These are phyloP conservation scores for Hyphopichia khmerensis DNA, from an alignment of 1,139 yeast species.

Conservation along the genomic window DNA sequence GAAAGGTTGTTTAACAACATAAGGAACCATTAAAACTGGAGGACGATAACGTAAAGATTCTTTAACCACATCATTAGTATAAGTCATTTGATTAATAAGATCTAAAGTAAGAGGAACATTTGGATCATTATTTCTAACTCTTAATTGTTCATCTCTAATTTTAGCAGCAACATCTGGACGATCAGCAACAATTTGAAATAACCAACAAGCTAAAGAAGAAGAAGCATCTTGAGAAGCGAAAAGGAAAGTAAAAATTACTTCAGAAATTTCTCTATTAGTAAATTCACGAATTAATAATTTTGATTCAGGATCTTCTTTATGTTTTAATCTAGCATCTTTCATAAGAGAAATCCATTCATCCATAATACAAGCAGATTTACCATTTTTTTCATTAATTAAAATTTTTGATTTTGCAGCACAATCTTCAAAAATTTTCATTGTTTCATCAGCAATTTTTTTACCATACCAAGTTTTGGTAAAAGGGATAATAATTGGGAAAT, in stretches of 20 bases:
- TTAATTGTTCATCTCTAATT: slow-evolving; percentile 87
- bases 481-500: slow-evolving; percentile 94
- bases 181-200: slow-evolving; percentile 93
- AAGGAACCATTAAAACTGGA: slow-evolving; percentile 97
- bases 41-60: slow-evolving; percentile 95
- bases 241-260: slow-evolving; percentile 91
- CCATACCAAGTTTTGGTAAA: slow-evolving; percentile 99
- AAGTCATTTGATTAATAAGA: slow-evolving; percentile 79
- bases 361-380: slow-evolving; percentile 82
- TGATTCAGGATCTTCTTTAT: slow-evolving; percentile 45
- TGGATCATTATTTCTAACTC: slow-evolving; percentile 78
- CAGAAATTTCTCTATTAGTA: slow-evolving; percentile 87
- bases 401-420: slow-evolving; percentile 88
- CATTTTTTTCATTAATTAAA: slow-evolving; percentile 70
- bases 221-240: slow-evolving; percentile 99
- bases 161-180: slow-evolving; percentile 85
- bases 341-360: slow-evolving; percentile 91
- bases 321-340: slow-evolving; percentile 67
- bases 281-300: slow-evolving; percentile 76
- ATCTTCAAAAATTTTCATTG: slow-evolving; percentile 84
- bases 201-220: slow-evolving; percentile 97
- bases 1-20: slow-evolving; percentile 81
- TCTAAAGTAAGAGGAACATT: slow-evolving; percentile 60
- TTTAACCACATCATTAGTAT: slow-evolving; percentile 85
- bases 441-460: slow-evolving; percentile 85